Conservation (phyloP, 2,329 filamentous ascomycete genomes). For the Clarireedia paspali region DNA sequence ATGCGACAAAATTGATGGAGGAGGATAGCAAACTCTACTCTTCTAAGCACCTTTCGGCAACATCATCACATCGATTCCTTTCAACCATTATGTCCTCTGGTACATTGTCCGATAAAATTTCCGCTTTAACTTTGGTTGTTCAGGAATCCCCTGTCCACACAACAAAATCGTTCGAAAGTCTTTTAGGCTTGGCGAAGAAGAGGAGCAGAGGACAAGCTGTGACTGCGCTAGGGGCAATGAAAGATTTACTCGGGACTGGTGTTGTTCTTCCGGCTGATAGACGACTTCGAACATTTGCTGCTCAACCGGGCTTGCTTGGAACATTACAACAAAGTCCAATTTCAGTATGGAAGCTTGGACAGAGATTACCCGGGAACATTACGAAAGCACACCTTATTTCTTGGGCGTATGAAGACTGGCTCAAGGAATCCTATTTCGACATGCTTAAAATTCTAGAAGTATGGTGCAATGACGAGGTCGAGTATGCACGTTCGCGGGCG, state of each 20-base stretch:
- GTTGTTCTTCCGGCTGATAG: constrained; percentile 75
- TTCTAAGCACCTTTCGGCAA: constrained; percentile 62
- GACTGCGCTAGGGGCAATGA: constrained; percentile 83
- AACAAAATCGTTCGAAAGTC: constrained; percentile 76
- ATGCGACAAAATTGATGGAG: constrained; percentile 69
- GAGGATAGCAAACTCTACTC: constrained; percentile 70
- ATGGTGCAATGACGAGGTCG: constrained; percentile 93
- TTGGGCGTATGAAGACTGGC: constrained; percentile 92
- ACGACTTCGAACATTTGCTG: constrained; percentile 70
- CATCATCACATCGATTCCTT: constrained; percentile 91
- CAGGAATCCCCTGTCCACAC: constrained; percentile 97
- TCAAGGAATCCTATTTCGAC: constrained; percentile 91
- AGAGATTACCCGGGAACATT: constrained; percentile 65
- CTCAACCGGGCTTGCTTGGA: constrained; percentile 69
- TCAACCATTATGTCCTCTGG: constrained; percentile 94
- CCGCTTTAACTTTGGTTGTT: constrained; percentile 84
- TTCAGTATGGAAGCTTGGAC: constrained; percentile 56
- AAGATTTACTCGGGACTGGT: constrained; percentile 88
- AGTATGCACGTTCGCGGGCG: constrained; percentile 81
- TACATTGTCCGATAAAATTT: constrained; percentile 94
- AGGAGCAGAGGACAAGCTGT: constrained; percentile 89
- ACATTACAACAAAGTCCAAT: constrained; percentile 56
- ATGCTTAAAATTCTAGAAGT: constrained; percentile 83
- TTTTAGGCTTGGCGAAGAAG: constrained; percentile 80
- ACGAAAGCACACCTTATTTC: constrained; percentile 71